Conservation (phyloP, 2,329 filamentous ascomycete species). For the Niveomyces coronatus region DNA sequence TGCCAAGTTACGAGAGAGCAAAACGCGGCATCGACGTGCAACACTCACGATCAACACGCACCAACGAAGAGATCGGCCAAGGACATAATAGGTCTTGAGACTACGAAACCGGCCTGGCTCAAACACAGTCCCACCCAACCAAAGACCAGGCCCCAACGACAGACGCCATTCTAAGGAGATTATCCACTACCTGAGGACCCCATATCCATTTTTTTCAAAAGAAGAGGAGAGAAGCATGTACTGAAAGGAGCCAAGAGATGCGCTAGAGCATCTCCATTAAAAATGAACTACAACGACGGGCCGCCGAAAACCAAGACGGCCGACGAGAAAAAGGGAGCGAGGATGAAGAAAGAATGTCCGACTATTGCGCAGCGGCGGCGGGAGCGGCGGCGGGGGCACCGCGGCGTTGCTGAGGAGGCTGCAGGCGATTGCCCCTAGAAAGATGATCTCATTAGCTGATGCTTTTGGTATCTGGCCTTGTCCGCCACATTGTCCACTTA, state of each 20-base stretch:
- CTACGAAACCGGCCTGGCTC: too few species aligned
- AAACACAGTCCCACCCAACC: too few species aligned
- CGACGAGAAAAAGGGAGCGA: conserved; percentile 1
- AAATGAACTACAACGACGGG: conserved; percentile 7
- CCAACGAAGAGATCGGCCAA: too few species aligned
- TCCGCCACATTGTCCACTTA: conserved; percentile 35
- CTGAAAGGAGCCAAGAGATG: conserved; percentile 6
- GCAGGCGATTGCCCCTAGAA: conserved; percentile 28
- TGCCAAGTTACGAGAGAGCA: neutral
- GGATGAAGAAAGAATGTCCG: neutral
- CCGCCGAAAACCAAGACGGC: conserved; percentile 7
- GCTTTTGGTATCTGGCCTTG: neutral
- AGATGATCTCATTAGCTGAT: conserved; percentile 16
- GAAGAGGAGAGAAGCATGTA: conserved; percentile 4
- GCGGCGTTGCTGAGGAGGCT: conserved; percentile 9
- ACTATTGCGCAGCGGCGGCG: conserved; percentile 7
- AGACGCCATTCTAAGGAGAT: too few species aligned
- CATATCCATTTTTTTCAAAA: conserved; percentile 4
- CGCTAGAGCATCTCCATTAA: conserved; percentile 5
- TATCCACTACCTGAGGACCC: neutral
- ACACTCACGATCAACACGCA: too few species aligned
- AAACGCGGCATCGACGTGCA: too few species aligned
- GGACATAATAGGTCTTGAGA: too few species aligned
- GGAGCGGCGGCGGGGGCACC: conserved; percentile 1
- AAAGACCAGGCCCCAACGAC: too few species aligned